phyloP scores from a whole-genome alignment of 306 rosid genomes.

The Potentilla sterilis region DNA sequence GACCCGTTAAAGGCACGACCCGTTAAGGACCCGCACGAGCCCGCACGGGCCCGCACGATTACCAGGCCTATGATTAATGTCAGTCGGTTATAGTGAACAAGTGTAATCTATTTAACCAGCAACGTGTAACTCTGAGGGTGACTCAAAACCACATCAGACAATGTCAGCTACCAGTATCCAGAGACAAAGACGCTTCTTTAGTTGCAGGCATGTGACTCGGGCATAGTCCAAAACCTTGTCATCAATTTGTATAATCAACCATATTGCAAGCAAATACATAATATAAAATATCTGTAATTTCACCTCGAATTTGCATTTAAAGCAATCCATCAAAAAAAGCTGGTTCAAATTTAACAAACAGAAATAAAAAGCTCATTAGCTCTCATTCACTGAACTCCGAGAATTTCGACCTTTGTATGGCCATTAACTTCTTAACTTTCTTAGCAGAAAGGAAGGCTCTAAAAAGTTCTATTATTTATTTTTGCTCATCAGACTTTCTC shows the following conservation, averaged over 20 bases:
- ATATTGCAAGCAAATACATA: background rate
- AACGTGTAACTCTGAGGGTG: no score
- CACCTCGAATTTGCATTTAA: background rate
- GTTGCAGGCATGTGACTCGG: slow-evolving; percentile 1
- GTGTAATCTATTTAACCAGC: no score
- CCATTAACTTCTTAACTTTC: background rate
- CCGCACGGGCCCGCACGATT: no score
- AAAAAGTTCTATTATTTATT: background rate
- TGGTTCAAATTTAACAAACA: slow-evolving; percentile 6
- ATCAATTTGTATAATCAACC: background rate
- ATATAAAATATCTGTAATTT: background rate
- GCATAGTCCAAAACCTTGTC: background rate
- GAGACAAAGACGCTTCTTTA: background rate
- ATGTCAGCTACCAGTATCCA: no score
- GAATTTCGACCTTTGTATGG: slow-evolving; percentile 7
- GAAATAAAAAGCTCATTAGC: background rate
- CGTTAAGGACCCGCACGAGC: no score
- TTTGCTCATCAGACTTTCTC: background rate
- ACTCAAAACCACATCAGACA: no score
- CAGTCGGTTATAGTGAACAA: no score
- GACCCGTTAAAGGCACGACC: no score
- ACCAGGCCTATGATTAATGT: no score
- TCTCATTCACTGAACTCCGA: slow-evolving; percentile 8
- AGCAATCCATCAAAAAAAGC: background rate
- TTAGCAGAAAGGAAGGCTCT: background rate